Conservation (phyloP, 805 yeast genomes). For the Hanseniaspora thailandica region DNA sequence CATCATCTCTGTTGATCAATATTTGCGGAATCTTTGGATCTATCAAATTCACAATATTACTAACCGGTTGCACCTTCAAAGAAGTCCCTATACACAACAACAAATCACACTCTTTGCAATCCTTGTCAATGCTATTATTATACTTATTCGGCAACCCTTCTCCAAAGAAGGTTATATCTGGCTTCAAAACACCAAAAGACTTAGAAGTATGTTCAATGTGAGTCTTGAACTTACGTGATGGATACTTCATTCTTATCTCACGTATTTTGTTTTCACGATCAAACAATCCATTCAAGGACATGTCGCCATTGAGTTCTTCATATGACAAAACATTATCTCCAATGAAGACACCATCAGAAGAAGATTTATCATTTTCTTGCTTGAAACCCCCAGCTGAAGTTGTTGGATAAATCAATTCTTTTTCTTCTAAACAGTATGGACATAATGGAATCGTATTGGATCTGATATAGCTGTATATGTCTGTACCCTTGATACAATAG, state of each 20-base stretch:
- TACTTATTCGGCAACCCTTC: conserved; percentile 65
- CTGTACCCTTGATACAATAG: conserved; percentile 52
- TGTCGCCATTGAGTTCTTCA: neutral
- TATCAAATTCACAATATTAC: conserved; percentile 68
- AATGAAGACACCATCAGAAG: conserved; percentile 19
- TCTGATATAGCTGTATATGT: conserved; percentile 49
- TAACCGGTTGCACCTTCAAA: conserved; percentile 82
- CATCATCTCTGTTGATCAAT: conserved; percentile 64
- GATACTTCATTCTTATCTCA: neutral
- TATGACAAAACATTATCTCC: conserved; percentile 14
- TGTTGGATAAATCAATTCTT: conserved; percentile 28
- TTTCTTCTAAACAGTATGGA: conserved; percentile 46
- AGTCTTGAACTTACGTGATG: neutral
- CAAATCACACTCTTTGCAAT: conserved; percentile 59
- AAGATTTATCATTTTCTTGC: conserved; percentile 24
- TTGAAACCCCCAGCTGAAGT: conserved; percentile 16
- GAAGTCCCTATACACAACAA: conserved; percentile 83
- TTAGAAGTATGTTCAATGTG: conserved; percentile 27
- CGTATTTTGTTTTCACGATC: neutral
- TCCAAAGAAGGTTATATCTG: conserved; percentile 86
- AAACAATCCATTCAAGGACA: neutral
- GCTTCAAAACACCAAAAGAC: conserved; percentile 74
- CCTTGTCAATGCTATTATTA: conserved; percentile 48
- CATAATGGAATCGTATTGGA: conserved; percentile 56
- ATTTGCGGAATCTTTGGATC: conserved; percentile 71